Evolutionary conservation across 1,139 yeast species (phyloP).

Genomic region (Yamadazyma kanchanaburiensis): DNA sequence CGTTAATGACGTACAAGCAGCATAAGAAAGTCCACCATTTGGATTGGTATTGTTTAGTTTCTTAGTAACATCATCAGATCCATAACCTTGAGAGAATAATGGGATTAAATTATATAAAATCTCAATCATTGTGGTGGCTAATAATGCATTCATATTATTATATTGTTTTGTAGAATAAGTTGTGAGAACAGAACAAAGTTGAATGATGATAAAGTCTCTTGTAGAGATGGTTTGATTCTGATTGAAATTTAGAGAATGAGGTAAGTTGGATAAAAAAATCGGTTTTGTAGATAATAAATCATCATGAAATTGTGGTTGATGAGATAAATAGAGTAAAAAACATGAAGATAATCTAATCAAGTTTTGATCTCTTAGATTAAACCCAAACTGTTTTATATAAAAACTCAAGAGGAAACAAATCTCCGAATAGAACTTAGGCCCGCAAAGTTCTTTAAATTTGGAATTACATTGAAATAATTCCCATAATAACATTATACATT

Average conservation of each 20-base stretch:
- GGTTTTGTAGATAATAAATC: slow-evolving; percentile 35
- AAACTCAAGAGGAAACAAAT: slow-evolving; percentile 53
- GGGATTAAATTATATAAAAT: slow-evolving; percentile 59
- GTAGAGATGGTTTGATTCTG: slow-evolving; percentile 38
- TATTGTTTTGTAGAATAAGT: slow-evolving; percentile 8
- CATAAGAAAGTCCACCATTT: slow-evolving; percentile 54
- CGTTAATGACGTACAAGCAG: slow-evolving; percentile 53
- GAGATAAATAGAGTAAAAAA: slow-evolving; percentile 57
- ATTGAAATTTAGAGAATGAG: slow-evolving; percentile 31
- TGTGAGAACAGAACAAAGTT: slow-evolving; percentile 33
- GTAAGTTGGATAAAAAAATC: slow-evolving; percentile 42
- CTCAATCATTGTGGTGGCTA: slow-evolving; percentile 51
- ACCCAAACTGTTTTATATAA: slow-evolving; percentile 49
- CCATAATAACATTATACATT: slow-evolving; percentile 64
- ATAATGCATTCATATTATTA: slow-evolving; percentile 12
- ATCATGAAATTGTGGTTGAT: slow-evolving; percentile 40
- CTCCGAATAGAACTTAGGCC: slow-evolving; percentile 50
- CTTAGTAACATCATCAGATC: slow-evolving; percentile 22
- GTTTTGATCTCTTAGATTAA: slow-evolving; percentile 29
- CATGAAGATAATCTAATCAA: slow-evolving; percentile 59
- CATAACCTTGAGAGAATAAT: slow-evolving; percentile 20
- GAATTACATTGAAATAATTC: slow-evolving; percentile 74
- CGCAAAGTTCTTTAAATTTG: slow-evolving; percentile 45
- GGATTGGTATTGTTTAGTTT: slow-evolving; percentile 31
- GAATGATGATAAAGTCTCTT: slow-evolving; percentile 60